Evolutionary conservation across 1,284 basidiomycete species (phyloP).

Genomic region (Volvariella surrecta): DNA sequence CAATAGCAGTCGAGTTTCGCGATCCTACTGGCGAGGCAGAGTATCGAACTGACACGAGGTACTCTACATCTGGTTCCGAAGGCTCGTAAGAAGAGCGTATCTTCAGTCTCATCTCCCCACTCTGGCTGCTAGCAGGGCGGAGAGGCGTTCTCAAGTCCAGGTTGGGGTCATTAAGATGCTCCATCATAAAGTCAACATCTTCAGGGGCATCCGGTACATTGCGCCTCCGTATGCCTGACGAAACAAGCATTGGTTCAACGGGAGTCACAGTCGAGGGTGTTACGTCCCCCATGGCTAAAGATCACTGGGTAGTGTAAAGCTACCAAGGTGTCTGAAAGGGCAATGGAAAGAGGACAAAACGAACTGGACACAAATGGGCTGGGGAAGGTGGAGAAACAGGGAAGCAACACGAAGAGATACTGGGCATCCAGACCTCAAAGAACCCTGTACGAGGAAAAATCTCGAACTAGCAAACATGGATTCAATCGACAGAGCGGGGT

Average conservation of each 20-base stretch:
- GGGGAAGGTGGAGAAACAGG: conserved; percentile 18
- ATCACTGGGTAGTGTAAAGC: conserved; percentile 11
- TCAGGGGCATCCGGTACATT: conserved; percentile 64
- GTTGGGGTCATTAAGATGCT: conserved; percentile 78
- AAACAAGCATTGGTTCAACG: conserved; percentile 24
- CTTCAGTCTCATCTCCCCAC: no score
- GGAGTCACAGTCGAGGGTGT: conserved; percentile 17
- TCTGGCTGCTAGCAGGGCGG: conserved; percentile 26
- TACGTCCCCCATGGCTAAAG: conserved; percentile 32
- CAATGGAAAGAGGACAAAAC: conserved; percentile 12
- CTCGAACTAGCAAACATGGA: no score
- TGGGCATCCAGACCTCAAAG: no score
- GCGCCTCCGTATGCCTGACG: conserved; percentile 30
- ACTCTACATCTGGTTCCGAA: conserved; percentile 40
- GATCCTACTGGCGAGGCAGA: conserved; percentile 49
- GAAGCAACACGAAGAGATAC: conserved; percentile 17
- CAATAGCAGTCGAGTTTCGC: conserved; percentile 44
- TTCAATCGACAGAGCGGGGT: no score
- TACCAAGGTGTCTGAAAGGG: background rate
- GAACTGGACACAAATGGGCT: conserved; percentile 12
- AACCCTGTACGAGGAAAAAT: no score
- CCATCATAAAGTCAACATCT: conserved; percentile 59
- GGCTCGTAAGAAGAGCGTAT: conserved; percentile 28
- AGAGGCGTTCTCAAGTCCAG: conserved; percentile 42
- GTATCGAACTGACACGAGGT: conserved; percentile 42